Conservation (phyloP, 495 filamentous ascomycete species). For the Neurospora tetrasperma region DNA sequence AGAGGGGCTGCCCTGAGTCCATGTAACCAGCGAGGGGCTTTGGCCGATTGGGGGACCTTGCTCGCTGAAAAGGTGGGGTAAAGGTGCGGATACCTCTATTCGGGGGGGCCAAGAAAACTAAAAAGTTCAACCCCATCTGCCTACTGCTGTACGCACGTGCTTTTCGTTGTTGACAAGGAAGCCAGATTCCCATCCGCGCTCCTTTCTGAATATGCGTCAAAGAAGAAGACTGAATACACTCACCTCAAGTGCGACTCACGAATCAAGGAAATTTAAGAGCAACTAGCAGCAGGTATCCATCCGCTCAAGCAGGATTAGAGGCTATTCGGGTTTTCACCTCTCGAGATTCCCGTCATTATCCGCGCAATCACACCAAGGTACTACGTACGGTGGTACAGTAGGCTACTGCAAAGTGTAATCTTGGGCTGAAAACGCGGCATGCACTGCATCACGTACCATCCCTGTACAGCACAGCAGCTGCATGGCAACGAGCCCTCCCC, state of each 20-base stretch:
- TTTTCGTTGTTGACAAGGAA: background rate
- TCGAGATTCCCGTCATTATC: background rate
- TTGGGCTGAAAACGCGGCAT: background rate
- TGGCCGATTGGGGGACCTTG: background rate
- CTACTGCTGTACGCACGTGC: background rate
- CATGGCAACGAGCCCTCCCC: constrained; percentile 3
- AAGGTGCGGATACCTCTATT: background rate
- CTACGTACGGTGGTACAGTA: background rate
- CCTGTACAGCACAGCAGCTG: constrained; percentile 1
- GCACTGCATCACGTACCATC: background rate
- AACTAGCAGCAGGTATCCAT: background rate
- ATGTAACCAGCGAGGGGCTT: background rate
- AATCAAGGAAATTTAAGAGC: background rate
- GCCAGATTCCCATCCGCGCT: background rate
- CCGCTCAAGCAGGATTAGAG: background rate
- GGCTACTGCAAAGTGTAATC: background rate
- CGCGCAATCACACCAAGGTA: background rate
- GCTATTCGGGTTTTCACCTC: background rate
- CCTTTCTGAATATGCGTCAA: background rate
- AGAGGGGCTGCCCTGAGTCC: background rate
- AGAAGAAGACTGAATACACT: background rate
- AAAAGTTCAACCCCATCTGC: background rate
- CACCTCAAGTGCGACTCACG: background rate
- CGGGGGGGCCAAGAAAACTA: background rate
- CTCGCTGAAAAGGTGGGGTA: background rate